Evolutionary conservation across 75 land plant genomes (phyloP), one percentile per base, ranked within the genome.

Genomic region (Selaginella moellendorffii): DNA sequence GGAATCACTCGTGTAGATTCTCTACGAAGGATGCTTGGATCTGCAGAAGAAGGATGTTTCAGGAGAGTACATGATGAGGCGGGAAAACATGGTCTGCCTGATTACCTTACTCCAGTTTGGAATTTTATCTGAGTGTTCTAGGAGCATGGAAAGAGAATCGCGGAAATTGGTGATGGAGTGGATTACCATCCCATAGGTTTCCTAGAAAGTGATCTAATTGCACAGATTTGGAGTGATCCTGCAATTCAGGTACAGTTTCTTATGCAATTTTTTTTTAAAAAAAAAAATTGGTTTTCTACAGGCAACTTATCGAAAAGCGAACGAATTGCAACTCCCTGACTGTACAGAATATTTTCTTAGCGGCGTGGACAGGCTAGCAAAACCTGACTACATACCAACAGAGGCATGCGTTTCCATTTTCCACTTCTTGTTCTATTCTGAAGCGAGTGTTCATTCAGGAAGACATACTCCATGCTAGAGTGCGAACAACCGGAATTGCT

Each of bases 211-310:
- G 42, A 70, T 12, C 80, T 86, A 10, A 77, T 90, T 31, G 82
- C 77, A 69, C 61, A 71, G 17, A 63, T 87, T 26, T 90, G 90
- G 90, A 81, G 68, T 26, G 97, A 90, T 71, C 63, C 80, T 71
- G 91, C 97, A 1, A 86, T 90, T 74, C 87, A 86, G 85, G 97
- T 90, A 58, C 22, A n/a, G n/a, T n/a, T n/a, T n/a, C n/a, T n/a
- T n/a, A n/a, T n/a, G n/a, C n/a, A n/a, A n/a, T 26, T 71, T n/a
- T n/a, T n/a, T n/a, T n/a, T n/a, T n/a, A n/a, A n/a, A n/a, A n/a
- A n/a, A n/a, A n/a, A n/a, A n/a, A n/a, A n/a, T n/a, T n/a, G n/a
- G n/a, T n/a, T n/a, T n/a, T n/a, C n/a, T n/a, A 65, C 76, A 89
- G 96, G 87, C 80, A 67, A 78, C 83, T 0, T 90, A 69, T 71